Conservation (phyloP, 2,329 filamentous ascomycete species). For the Cladosporium austrohemisphaericum region DNA sequence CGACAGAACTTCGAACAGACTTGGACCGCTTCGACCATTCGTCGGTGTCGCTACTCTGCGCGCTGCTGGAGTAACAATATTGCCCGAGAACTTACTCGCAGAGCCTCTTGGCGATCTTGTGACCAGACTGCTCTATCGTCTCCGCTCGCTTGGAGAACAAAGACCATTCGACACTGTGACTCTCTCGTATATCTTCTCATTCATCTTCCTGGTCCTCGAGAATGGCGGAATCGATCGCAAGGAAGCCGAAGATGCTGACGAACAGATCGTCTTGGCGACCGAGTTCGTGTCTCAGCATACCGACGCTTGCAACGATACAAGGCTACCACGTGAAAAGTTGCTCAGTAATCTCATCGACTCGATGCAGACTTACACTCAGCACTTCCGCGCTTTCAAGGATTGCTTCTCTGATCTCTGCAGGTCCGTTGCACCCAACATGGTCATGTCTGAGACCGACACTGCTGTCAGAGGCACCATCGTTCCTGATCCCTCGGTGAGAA, state of each 20-base stretch:
- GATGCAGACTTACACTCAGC: conserved; percentile 85
- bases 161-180: conserved; percentile 88
- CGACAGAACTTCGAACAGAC: conserved; percentile 66
- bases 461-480: conserved; percentile 78
- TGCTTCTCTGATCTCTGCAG: conserved; percentile 82
- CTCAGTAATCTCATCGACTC: conserved; percentile 68
- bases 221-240: conserved; percentile 71
- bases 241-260: conserved; percentile 71
- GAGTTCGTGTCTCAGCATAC: conserved; percentile 90
- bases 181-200: conserved; percentile 78
- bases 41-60: conserved; percentile 84
- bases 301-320: conserved; percentile 67
- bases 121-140: conserved; percentile 82
- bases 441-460: conserved; percentile 64
- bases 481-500: conserved; percentile 73
- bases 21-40: conserved; percentile 75
- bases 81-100: conserved; percentile 68
- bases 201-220: conserved; percentile 73
- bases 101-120: conserved; percentile 79
- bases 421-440: conserved; percentile 79
- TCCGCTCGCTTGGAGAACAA: conserved; percentile 88
- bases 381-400: conserved; percentile 94
- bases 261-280: conserved; percentile 82
- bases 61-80: conserved; percentile 67
- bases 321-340: conserved; percentile 72